A percentile compares a stretch with the other conserved stretches of the same genome.
Evolutionary conservation across 805 yeast genomes (phyloP).

Genomic region (Phaffomyces antillensis): DNA sequence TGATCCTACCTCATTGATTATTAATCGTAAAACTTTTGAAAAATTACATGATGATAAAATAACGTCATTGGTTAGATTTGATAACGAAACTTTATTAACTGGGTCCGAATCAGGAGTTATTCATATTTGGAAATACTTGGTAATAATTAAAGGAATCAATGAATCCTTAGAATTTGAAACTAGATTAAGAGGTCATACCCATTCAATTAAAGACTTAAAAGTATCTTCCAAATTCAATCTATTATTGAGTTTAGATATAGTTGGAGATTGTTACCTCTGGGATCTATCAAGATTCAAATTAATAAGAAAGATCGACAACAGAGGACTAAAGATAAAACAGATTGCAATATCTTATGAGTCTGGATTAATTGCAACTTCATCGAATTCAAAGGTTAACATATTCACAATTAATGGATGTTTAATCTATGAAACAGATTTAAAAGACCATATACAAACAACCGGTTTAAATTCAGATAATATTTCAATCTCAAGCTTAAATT

Average conservation of each 20-base stretch:
- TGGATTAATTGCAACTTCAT: constrained; percentile 42
- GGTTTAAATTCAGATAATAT: constrained; percentile 5
- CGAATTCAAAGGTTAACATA: constrained; percentile 25
- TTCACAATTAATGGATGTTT: constrained; percentile 50
- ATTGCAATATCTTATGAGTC: constrained; percentile 46
- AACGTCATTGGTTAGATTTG: constrained; percentile 22
- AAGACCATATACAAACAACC: no score
- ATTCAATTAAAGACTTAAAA: constrained; percentile 37
- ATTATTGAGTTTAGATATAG: constrained; percentile 45
- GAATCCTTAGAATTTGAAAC: constrained; percentile 33
- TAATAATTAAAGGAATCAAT: constrained; percentile 13
- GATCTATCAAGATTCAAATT: constrained; percentile 47
- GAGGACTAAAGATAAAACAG: constrained; percentile 17
- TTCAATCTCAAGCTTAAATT: constrained; percentile 22
- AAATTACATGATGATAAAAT: constrained; percentile 26
- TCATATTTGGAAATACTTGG: constrained; percentile 42
- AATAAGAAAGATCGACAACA: constrained; percentile 30
- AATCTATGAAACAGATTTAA: constrained; percentile 13
- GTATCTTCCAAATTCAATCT: constrained; percentile 47
- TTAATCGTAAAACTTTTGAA: constrained; percentile 23
- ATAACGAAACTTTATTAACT: constrained; percentile 24
- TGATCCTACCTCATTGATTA: constrained; percentile 16
- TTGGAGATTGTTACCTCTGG: constrained; percentile 58
- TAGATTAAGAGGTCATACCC: constrained; percentile 52
- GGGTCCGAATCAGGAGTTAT: constrained; percentile 52